Base-by-base conservation (phyloP, 768 basidiomycete species). In the Amanita inopinata region DNA sequence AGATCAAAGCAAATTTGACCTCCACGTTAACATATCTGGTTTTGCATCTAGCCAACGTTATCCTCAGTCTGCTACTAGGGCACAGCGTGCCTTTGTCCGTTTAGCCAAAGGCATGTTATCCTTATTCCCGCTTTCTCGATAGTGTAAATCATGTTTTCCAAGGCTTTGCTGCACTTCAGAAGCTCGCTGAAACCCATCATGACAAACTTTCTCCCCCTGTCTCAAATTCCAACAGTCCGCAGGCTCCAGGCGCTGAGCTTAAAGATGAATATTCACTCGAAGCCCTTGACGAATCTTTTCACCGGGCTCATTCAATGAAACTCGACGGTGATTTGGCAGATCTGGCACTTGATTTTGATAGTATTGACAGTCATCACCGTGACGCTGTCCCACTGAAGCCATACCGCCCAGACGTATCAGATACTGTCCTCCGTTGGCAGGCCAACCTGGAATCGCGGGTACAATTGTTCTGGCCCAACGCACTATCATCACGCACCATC, bases 111-210 rank as follows among this genome's bases (percentile, higher is more conserved):
- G 89, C 88, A 51, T 23, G 57, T 7, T 19, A 11, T 19, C 19
- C 31, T 28, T 33, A 18, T 14, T 12, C 20, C 28, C 30, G 31
- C 40, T 22, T 40, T 18, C 14, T 10, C 3, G 18, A 37, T 20
- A 15, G 8, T 15, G 11, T 34, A 10, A 10, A 14, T 18, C 15
- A 34, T 27, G 32, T 15, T 35, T 33, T 20, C 34, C 30, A 44
- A 89, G 87, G 78, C 7, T 87, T 83, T 54, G 88, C 83, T 19
- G 67, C 77, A 2, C 59, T 90, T 5, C 83, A 86, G 4, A 86
- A 81, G 52, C 58, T 79, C 3, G 64, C 60, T 37, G 56, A 61
- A 33, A 55, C 54, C 18, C 56, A 49, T 9, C 43, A 22, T 22
- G 3, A 8, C 31, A 20, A 24, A 34, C 14, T 10, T 10, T 12